Evolutionary conservation across 257 asterid species (phyloP).

Genomic region (Solanum ossicruentum): DNA sequence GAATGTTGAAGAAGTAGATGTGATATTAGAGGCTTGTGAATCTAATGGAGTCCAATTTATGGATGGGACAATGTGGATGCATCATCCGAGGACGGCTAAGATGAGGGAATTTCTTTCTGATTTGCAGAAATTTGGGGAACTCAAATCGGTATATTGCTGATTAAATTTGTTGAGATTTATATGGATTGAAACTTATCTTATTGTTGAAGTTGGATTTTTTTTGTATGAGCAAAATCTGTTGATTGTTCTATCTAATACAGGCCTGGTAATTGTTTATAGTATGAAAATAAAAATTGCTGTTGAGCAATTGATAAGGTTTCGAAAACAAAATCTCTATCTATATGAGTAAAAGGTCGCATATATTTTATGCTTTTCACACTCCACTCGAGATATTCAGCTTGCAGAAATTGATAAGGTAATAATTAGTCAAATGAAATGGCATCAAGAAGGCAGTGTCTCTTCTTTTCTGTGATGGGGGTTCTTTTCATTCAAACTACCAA

Average conservation of each 20-base stretch:
- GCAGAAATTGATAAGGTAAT: not conserved
- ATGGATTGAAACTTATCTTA: not conserved
- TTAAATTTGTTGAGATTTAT: not conserved
- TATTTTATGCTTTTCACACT: too few species aligned
- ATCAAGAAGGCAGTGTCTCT: too few species aligned
- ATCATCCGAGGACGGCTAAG: conserved; percentile 60
- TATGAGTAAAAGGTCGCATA: too few species aligned
- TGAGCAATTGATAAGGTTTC: not conserved
- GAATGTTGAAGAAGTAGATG: conserved; percentile 42
- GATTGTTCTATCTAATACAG: not conserved
- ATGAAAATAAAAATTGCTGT: not conserved
- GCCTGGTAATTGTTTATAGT: not conserved
- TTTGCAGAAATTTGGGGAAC: conserved; percentile 38
- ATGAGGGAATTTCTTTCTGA: conserved; percentile 50
- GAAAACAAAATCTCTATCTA: too few species aligned
- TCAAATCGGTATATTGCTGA: conserved; percentile 34
- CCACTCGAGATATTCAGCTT: too few species aligned
- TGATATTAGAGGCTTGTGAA: conserved; percentile 55
- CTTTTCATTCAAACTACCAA: too few species aligned
- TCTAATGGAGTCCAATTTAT: conserved; percentile 68
- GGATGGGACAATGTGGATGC: conserved; percentile 91
- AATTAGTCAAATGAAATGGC: not conserved
- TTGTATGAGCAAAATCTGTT: not conserved
- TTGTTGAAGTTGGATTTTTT: not conserved
- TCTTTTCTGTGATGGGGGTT: too few species aligned